Conservation (phyloP, 139 green algal genomes). For the Desmodesmus armatus region DNA sequence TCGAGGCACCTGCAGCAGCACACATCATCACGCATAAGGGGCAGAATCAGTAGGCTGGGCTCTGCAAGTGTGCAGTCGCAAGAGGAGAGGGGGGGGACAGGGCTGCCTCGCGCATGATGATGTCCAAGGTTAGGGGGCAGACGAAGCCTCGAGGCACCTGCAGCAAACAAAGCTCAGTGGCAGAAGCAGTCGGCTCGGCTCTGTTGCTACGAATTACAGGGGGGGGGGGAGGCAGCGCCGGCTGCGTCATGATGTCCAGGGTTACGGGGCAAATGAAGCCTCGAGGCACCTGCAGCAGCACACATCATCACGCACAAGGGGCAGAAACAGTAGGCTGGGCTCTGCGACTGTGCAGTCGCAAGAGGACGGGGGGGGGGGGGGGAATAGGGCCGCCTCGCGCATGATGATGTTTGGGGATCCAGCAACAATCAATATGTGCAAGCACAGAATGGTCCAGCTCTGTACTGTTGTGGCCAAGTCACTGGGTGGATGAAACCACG, state of each 20-base stretch:
- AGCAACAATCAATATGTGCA: conserved; percentile 18
- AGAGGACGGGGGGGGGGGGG: no score
- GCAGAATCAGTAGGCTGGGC: no score
- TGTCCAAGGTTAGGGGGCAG: conserved; percentile 17
- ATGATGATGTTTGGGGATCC: no score
- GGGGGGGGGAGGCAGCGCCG: no score
- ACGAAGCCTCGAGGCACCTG: conserved; percentile 32
- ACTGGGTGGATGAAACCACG: conserved; percentile 36
- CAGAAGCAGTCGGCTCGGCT: conserved; percentile 27
- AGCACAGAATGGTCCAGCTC: conserved; percentile 10
- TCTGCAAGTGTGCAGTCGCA: no score
- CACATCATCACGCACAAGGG: background rate
- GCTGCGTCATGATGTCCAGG: conserved; percentile 23
- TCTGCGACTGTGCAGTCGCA: no score
- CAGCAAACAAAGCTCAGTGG: conserved; percentile 19
- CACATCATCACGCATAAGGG: background rate
- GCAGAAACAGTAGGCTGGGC: no score
- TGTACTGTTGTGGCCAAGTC: background rate
- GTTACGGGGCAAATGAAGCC: conserved; percentile 40
- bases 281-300: conserved; percentile 28
- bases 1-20: conserved; percentile 28
- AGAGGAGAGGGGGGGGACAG: no score
- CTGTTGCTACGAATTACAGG: conserved; percentile 25
- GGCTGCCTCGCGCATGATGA: no score
- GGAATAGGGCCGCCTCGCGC: no score